Conservation (phyloP, 1,139 yeast species). For the Groenewaldozyma auringiensis region DNA sequence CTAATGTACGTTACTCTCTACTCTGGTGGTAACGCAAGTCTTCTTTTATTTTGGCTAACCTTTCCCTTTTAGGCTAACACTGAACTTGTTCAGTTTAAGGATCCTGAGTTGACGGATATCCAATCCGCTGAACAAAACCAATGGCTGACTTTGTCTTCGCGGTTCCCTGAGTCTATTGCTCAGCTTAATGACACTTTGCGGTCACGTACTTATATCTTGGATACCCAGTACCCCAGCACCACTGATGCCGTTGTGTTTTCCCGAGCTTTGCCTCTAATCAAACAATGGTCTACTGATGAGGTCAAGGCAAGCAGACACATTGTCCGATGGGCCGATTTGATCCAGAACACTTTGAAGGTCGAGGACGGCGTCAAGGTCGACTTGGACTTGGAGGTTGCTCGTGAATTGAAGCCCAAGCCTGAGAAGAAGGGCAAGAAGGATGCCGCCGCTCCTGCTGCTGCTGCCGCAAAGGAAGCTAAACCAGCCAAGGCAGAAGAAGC, state of each 20-base stretch:
- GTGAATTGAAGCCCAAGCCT: constrained; percentile 56
- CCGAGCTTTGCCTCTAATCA: constrained; percentile 52
- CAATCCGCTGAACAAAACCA: constrained; percentile 74
- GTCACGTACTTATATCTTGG: constrained; percentile 60
- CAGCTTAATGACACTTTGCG: constrained; percentile 65
- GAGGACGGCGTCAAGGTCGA: constrained; percentile 53
- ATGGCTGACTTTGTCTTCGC: constrained; percentile 63
- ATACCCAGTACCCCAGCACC: constrained; percentile 50
- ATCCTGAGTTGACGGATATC: constrained; percentile 24
- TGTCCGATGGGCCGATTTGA: constrained; percentile 82
- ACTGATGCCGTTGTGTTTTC: constrained; percentile 66
- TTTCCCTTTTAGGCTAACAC: constrained; percentile 17
- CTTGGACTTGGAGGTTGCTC: constrained; percentile 55
- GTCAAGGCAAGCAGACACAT: constrained; percentile 63
- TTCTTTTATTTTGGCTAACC: constrained; percentile 1
- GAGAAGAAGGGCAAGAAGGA: constrained; percentile 36
- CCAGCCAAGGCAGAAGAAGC: too few relatives aligned
- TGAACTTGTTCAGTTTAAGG: constrained; percentile 16
- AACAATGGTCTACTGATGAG: constrained; percentile 51
- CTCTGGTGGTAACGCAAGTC: constrained; percentile 1
- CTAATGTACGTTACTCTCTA: constrained; percentile 11
- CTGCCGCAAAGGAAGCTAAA: constrained; percentile 37
- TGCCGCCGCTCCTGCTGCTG: constrained; percentile 18
- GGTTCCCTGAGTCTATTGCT: constrained; percentile 48
- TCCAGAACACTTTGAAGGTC: constrained; percentile 53